Conservation (phyloP, 768 basidiomycete species). For the Lanmaoa pseudosensibilis region DNA sequence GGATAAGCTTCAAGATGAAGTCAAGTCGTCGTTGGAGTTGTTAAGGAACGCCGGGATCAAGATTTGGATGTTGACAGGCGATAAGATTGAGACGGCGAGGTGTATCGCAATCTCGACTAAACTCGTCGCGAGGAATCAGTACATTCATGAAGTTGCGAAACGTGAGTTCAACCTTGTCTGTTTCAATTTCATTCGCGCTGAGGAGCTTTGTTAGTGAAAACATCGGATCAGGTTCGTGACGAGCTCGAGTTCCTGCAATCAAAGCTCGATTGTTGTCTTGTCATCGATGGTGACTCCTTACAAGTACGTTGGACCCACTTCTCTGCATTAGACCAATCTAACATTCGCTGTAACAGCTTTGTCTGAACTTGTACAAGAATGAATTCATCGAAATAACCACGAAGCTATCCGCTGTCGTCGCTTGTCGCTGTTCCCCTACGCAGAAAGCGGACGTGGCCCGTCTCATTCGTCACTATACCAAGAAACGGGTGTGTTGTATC, state of each 20-base stretch:
- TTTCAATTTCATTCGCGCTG: not conserved
- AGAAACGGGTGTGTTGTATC: slow-evolving; percentile 97
- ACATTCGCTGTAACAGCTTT: slow-evolving; percentile 55
- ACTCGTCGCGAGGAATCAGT: slow-evolving; percentile 92
- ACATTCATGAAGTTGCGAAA: slow-evolving; percentile 95
- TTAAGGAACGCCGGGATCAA: slow-evolving; percentile 94
- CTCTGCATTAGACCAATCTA: not conserved
- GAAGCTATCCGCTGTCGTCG: slow-evolving; percentile 93
- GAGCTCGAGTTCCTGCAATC: slow-evolving; percentile 92
- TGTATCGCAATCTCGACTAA: slow-evolving; percentile 98
- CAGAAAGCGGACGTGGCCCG: slow-evolving; percentile 98
- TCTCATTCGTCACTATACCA: slow-evolving; percentile 85
- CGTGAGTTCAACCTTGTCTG: slow-evolving; percentile 41
- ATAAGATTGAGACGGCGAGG: slow-evolving; percentile 98
- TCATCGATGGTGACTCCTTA: slow-evolving; percentile 96
- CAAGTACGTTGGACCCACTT: slow-evolving; percentile 53
- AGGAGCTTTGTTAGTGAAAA: slow-evolving; percentile 62
- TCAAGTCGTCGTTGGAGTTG: slow-evolving; percentile 89
- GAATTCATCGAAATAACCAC: slow-evolving; percentile 97
- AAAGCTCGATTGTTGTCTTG: slow-evolving; percentile 95
- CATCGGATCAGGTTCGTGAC: slow-evolving; percentile 76
- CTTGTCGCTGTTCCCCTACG: slow-evolving; percentile 96
- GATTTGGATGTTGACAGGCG: slow-evolving; percentile 99
- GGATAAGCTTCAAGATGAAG: slow-evolving; percentile 97
- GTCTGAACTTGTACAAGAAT: slow-evolving; percentile 83